phyloP scores from a whole-genome alignment of 169 alveolate genomes.

The Plasmodium cynomolgi region DNA sequence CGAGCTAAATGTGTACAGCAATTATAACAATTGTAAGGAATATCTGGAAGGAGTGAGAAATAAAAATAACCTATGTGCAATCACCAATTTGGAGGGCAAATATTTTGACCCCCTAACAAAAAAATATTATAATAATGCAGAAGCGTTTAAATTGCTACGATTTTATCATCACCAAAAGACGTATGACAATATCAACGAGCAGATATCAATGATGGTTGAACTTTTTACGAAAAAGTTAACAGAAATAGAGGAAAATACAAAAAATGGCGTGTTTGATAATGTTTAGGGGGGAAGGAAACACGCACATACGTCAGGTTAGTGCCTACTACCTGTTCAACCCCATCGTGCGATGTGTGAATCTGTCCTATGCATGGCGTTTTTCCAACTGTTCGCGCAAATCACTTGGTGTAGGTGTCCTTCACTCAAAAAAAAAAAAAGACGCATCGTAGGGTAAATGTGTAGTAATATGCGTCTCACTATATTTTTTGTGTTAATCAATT shows the following conservation, averaged over 20 bases:
- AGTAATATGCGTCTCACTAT: background rate
- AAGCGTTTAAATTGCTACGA: constrained; percentile 57
- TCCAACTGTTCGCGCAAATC: background rate
- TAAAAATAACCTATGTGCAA: constrained; percentile 48
- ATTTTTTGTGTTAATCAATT: background rate
- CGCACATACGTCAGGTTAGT: background rate
- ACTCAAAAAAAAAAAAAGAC: background rate
- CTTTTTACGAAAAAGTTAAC: constrained; percentile 18
- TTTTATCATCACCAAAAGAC: constrained; percentile 27
- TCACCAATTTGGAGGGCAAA: constrained; percentile 73
- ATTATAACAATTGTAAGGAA: constrained; percentile 55
- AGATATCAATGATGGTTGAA: constrained; percentile 15
- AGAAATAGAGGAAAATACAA: constrained; percentile 35
- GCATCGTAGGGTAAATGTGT: background rate
- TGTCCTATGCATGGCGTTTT: background rate
- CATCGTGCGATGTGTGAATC: background rate
- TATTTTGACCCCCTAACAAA: constrained; percentile 73
- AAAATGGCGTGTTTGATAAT: constrained; percentile 4
- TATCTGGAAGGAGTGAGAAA: constrained; percentile 32
- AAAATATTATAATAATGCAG: constrained; percentile 55
- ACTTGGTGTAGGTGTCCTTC: background rate
- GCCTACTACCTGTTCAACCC: background rate
- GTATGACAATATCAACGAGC: constrained; percentile 32
- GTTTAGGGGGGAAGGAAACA: background rate
- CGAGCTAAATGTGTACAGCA: constrained; percentile 58